Conservation (phyloP, 1,284 basidiomycete species). For the Ustilago shanxiensis region DNA sequence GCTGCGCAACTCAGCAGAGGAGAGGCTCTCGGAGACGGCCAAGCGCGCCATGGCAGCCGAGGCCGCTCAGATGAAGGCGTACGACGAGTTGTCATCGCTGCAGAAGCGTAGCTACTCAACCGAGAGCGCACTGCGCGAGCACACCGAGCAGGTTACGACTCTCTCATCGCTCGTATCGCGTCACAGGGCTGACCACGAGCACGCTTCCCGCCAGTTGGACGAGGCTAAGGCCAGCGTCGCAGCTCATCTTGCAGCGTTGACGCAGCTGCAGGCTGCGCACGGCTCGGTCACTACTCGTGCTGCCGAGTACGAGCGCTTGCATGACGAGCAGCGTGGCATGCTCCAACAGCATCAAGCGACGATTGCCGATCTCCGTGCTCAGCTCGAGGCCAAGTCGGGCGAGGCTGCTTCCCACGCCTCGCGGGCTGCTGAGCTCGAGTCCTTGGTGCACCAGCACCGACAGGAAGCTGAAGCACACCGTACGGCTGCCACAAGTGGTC, state of each 20-base stretch:
- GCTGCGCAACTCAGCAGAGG: conserved; percentile 80
- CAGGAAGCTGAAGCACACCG: conserved; percentile 66
- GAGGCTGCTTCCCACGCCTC: conserved; percentile 73
- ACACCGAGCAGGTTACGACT: conserved; percentile 80
- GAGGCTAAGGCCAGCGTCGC: conserved; percentile 75
- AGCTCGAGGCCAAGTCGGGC: conserved; percentile 74
- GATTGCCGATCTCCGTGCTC: conserved; percentile 81
- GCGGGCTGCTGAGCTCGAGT: conserved; percentile 81
- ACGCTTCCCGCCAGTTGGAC: conserved; percentile 79
- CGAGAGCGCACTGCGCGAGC: conserved; percentile 82
- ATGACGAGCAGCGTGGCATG: conserved; percentile 70
- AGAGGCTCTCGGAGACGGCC: conserved; percentile 82
- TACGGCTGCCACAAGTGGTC: conserved; percentile 59
- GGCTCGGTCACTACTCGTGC: conserved; percentile 81
- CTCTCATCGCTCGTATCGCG: conserved; percentile 83
- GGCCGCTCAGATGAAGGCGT: conserved; percentile 79
- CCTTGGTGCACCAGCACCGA: conserved; percentile 76
- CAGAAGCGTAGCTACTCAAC: conserved; percentile 77
- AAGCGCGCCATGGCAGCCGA: conserved; percentile 87
- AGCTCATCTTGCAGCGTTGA: conserved; percentile 85
- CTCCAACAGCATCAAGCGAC: conserved; percentile 73
- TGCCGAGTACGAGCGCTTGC: conserved; percentile 83
- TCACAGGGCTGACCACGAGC: conserved; percentile 82
- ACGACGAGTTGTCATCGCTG: conserved; percentile 80
- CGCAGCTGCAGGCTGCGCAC: conserved; percentile 85